Base-by-base conservation (phyloP, 2,329 filamentous ascomycete species). In the Lasiodiplodia citricola region DNA sequence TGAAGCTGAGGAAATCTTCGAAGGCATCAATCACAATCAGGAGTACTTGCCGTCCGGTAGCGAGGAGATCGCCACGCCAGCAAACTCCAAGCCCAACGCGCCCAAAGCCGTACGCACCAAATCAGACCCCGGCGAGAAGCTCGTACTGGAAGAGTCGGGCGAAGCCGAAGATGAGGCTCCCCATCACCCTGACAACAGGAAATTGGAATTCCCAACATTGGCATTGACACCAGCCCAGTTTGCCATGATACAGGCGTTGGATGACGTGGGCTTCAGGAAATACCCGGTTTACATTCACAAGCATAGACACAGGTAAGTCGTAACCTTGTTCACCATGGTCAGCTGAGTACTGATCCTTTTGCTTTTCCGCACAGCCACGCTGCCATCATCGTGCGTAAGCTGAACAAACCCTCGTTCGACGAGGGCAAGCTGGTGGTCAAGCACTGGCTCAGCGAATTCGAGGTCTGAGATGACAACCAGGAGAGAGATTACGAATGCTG, bases 211-310 rank as follows among this genome's bases (percentile, higher is more conserved):
- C 71, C 92, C 92, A 0, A 93, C 90, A 0, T 84, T 98, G 66
- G 94, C 94, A 0, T 82, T 98, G 66, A 90, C 92, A 0, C 85
- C 90, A 4, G 87, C 89, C 58, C 95, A 98, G 80, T 97, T 97
- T 77, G 85, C 87, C 60, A 97, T 97, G 88, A 92, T 97, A 70
- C 86, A 91, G 37, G 87, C 89, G 11, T 83, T 98, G 60, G 89
- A 98, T 71, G 78, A 82, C 4, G 81, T 90, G 0, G 87, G 87
- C 3, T 86, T 88, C 75, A 83, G 80, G 54, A 89, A 88, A 73
- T 87, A 85, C 72, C 85, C 86, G 0, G 87, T 94, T 3, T 90
- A 91, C 80, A 94, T 96, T 50, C 91, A 91, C 71, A 91, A 94
- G 6, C 86, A 89, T 67, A 82, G 85, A n/a, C 78, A 66, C 51